These are phyloP conservation scores for Globisporangium canariense DNA, from an alignment of 352 stramenopile genomes.

Conservation along the genomic window DNA sequence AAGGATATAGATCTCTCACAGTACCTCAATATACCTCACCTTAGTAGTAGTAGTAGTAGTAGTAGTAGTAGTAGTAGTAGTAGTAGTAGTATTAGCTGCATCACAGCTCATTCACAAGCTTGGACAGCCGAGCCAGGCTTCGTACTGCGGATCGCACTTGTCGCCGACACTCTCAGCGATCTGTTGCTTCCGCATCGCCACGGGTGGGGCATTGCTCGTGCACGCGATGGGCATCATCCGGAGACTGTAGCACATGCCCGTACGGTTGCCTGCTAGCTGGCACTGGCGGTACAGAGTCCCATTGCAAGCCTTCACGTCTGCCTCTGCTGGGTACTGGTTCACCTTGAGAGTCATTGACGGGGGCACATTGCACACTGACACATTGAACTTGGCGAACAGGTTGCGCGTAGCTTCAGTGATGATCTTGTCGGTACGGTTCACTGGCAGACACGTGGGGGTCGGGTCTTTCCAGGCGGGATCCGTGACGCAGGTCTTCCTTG, in stretches of 20 bases:
- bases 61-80: no score
- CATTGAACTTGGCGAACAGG: no score
- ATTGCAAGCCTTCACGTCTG: constrained; percentile 29
- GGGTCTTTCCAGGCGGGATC: not conserved
- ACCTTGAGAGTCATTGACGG: not conserved
- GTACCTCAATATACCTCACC: no score
- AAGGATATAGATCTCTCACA: no score
- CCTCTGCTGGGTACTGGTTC: constrained; percentile 4
- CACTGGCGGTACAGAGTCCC: not conserved
- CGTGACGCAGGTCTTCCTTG: no score
- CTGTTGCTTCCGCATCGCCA: constrained; percentile 4
- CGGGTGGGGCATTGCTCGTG: not conserved
- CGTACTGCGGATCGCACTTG: no score
- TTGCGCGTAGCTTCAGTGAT: not conserved
- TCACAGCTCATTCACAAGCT: no score
- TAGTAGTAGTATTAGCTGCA: no score
- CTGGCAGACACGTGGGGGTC: not conserved
- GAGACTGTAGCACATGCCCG: constrained; percentile 28
- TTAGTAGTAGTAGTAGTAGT: no score
- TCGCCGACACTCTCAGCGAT: not conserved
- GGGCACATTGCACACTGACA: not conserved
- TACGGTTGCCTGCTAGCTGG: constrained; percentile 1
- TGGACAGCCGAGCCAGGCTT: no score
- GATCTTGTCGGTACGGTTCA: not conserved
- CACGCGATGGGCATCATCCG: constrained; percentile 10